A percentile compares a stretch with the other conserved stretches of the same genome.
phyloP scores from a whole-genome alignment of 2,329 filamentous ascomycete genomes.

The Aspergillus fijiensis region DNA sequence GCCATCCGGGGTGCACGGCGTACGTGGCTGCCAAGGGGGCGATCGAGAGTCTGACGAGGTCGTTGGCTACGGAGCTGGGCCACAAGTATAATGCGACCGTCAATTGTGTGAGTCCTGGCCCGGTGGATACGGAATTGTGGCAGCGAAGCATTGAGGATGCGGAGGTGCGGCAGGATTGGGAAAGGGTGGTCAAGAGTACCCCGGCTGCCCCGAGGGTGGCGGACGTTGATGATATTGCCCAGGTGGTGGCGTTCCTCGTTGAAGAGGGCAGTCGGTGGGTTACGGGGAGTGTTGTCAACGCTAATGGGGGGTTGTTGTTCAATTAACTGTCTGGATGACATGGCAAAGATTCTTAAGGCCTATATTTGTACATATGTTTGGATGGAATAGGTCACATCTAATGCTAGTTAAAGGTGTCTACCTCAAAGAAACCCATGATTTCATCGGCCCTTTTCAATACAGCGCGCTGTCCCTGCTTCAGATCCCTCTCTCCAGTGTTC shows the following conservation, averaged over 20 bases:
- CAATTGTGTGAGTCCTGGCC: constrained; percentile 32
- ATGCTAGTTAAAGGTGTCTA: not conserved
- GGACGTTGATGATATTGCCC: constrained; percentile 17
- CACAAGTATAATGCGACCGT: constrained; percentile 32
- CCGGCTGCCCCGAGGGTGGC: constrained; percentile 18
- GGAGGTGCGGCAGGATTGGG: constrained; percentile 15
- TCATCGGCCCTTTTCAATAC: not conserved
- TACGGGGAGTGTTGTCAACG: constrained; percentile 24
- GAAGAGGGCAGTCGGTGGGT: constrained; percentile 21
- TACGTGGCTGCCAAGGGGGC: constrained; percentile 65
- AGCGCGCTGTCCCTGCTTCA: not conserved
- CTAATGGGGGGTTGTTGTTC: constrained; percentile 22
- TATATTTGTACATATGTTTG: not conserved
- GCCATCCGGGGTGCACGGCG: constrained; percentile 47
- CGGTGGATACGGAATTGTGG: constrained; percentile 26
- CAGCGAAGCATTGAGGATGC: constrained; percentile 15
- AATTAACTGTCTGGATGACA: not conserved
- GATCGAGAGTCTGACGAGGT: constrained; percentile 62
- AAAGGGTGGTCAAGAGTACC: constrained; percentile 17
- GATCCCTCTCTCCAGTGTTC: not conserved
- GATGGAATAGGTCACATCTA: too few relatives aligned
- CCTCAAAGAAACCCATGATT: not conserved
- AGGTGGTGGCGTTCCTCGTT: constrained; percentile 21
- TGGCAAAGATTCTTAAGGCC: not conserved
- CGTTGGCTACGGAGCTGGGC: constrained; percentile 49